Evolutionary conservation across 176 grass and related monocot species (phyloP).

Genomic region (Tillandsia fasciculata): DNA sequence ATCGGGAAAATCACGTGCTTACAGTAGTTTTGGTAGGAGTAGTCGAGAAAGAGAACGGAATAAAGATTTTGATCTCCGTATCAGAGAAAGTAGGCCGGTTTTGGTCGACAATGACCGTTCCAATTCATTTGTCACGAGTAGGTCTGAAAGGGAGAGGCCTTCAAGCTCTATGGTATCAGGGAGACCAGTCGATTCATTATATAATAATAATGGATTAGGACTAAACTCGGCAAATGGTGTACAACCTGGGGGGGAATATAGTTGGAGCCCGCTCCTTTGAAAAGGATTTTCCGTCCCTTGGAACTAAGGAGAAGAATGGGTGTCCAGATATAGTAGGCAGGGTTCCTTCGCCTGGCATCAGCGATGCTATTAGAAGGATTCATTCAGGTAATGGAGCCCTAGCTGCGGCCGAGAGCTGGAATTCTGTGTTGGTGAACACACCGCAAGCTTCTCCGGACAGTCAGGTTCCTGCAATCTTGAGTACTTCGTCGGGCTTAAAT

Average conservation of each 20-base stretch:
- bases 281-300: constrained; percentile 60
- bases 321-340: constrained; percentile 30
- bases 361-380: constrained; percentile 44
- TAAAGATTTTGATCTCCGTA: constrained; percentile 35
- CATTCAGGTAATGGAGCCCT: constrained; percentile 21
- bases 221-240: constrained; percentile 27
- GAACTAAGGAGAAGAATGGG: constrained; percentile 37
- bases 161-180: constrained; percentile 20
- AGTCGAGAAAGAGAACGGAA: constrained; percentile 37
- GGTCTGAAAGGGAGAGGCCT: constrained; percentile 41
- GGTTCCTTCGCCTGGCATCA: constrained; percentile 38
- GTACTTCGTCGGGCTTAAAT: constrained; percentile 24
- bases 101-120: constrained; percentile 26
- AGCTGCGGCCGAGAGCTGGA: constrained; percentile 24
- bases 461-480: constrained; percentile 10
- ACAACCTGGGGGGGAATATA: constrained; percentile 23
- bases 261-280: constrained; percentile 35
- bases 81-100: constrained; percentile 39
- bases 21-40: constrained; percentile 48
- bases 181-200: constrained; percentile 28
- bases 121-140: constrained; percentile 35
- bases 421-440: constrained; percentile 36
- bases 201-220: constrained; percentile 27
- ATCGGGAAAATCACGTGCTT: constrained; percentile 40
- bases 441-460: constrained; percentile 5